Conservation (phyloP, 176 grass and related monocot genomes). For the Raddia guianensis region DNA sequence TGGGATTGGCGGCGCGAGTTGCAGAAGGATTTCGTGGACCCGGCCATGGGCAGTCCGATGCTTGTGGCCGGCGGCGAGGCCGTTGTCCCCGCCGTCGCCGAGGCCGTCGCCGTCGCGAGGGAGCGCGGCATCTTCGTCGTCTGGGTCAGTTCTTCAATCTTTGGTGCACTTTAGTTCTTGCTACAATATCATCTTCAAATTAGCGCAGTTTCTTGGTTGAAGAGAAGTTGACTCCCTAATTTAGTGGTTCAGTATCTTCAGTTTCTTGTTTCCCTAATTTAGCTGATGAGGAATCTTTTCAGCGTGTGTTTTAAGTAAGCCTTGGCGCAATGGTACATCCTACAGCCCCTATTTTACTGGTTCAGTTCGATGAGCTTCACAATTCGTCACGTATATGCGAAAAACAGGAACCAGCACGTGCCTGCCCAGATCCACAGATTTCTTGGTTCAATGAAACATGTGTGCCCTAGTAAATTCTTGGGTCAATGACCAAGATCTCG, state of each 20-base stretch:
- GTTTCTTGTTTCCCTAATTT: conserved; percentile 8
- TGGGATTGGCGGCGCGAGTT: not conserved
- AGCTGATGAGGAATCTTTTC: conserved; percentile 21
- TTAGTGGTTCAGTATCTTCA: not conserved
- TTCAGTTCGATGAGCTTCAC: not conserved
- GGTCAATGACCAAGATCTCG: conserved; percentile 22
- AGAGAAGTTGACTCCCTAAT: not conserved
- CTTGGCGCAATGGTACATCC: not conserved
- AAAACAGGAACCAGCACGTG: not conserved
- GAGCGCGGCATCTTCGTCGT: conserved; percentile 68
- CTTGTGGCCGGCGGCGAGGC: conserved; percentile 48
- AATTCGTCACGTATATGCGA: not conserved
- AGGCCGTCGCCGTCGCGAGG: conserved; percentile 58
- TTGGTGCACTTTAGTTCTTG: not conserved
- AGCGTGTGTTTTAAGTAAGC: not conserved
- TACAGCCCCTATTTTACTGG: not conserved
- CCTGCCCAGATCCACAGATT: not conserved
- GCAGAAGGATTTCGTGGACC: conserved; percentile 70
- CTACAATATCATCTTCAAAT: not conserved
- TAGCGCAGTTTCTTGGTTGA: not conserved
- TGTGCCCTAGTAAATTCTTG: not conserved
- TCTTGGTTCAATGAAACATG: conserved; percentile 1
- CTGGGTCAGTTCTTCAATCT: conserved; percentile 45
- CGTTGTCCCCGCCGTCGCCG: conserved; percentile 51
- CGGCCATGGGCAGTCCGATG: conserved; percentile 57